These are phyloP conservation scores for Solanum lignicaule DNA, from an alignment of 257 asterid genomes.

Conservation along the genomic window DNA sequence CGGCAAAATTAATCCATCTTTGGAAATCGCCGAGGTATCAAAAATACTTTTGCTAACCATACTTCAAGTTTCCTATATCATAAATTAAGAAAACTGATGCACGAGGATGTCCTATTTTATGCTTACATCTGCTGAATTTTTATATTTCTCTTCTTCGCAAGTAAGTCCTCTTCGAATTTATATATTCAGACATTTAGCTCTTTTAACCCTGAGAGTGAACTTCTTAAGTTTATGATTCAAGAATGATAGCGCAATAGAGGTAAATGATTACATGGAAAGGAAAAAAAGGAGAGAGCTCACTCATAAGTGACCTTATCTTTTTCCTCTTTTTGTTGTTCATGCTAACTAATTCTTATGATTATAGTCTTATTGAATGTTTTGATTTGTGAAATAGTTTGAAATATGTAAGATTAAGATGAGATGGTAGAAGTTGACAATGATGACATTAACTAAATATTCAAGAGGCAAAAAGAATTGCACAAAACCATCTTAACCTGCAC, in stretches of 20 bases:
- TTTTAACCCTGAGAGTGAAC: background rate
- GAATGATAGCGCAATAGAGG: background rate
- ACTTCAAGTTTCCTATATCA: too few species aligned
- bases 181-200: background rate
- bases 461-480: background rate
- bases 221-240: background rate
- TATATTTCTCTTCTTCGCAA: too few species aligned
- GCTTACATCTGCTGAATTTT: too few species aligned
- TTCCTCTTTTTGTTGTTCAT: background rate
- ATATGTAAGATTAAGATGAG: background rate
- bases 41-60: background rate
- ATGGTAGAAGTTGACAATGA: background rate
- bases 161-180: background rate
- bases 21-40: background rate
- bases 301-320: background rate
- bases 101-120: too few species aligned
- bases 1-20: background rate
- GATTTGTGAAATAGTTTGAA: background rate
- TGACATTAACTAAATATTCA: background rate
- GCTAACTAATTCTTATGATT: background rate
- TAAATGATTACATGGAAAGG: background rate
- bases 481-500: conserved; percentile 8
- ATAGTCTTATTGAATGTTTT: background rate
- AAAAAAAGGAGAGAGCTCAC: background rate
- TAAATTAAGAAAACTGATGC: too few species aligned